These are phyloP conservation scores for Ceriops tagal DNA, from an alignment of 345 rosid genomes.

Conservation along the genomic window DNA sequence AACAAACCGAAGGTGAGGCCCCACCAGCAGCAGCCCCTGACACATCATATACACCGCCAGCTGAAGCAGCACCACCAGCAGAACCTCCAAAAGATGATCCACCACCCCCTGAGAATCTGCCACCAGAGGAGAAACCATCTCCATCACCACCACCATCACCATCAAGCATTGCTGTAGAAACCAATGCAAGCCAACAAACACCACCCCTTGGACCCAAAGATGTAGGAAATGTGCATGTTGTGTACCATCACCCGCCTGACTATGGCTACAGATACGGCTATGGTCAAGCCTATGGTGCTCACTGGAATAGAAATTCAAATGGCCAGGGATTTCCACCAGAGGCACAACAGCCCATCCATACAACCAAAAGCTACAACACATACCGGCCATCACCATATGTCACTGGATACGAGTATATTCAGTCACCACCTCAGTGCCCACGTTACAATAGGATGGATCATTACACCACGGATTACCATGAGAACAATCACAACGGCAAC, in stretches of 20 bases:
- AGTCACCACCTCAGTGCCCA: conserved; percentile 33
- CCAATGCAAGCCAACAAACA: conserved; percentile 30
- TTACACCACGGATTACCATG: conserved; percentile 34
- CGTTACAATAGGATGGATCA: conserved; percentile 38
- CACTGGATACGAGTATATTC: conserved; percentile 42
- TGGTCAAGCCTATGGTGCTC: conserved; percentile 22
- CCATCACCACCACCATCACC: conserved; percentile 29
- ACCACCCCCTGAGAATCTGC: conserved; percentile 30
- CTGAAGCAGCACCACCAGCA: conserved; percentile 33
- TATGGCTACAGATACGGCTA: conserved; percentile 37
- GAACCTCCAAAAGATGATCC: conserved; percentile 41
- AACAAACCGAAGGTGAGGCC: conserved; percentile 31
- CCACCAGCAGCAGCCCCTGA: conserved; percentile 27
- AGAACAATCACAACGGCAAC: conserved; percentile 36
- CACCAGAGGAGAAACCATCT: conserved; percentile 33
- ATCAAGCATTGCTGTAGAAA: conserved; percentile 24
- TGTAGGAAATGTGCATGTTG: conserved; percentile 45
- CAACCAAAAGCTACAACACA: conserved; percentile 57
- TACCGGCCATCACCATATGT: conserved; percentile 55
- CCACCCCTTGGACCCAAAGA: conserved; percentile 38
- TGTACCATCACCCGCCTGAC: conserved; percentile 48
- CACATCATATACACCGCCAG: conserved; percentile 26
- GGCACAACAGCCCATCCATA: conserved; percentile 31
- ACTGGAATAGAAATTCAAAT: conserved; percentile 29
- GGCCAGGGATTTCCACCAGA: conserved; percentile 24